Conservation (phyloP, 2,329 filamentous ascomycete genomes). For the Pseudonectria foliicola region DNA sequence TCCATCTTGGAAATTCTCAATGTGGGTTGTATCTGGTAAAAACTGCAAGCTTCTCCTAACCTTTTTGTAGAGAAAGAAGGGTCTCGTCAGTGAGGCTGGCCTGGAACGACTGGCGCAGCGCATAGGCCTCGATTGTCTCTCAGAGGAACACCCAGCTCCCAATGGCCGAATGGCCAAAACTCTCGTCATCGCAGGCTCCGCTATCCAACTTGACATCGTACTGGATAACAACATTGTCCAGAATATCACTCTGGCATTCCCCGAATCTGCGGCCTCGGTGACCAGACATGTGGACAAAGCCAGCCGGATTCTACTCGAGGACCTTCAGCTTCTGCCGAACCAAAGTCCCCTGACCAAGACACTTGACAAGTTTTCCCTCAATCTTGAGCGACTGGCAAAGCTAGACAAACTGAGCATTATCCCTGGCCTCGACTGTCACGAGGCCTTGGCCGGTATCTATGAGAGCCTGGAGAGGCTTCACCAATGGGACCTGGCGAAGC, state of each 20-base stretch:
- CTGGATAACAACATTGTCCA: constrained; percentile 56
- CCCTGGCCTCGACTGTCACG: constrained; percentile 66
- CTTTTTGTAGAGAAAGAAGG: constrained; percentile 38
- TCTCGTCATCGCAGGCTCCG: constrained; percentile 55
- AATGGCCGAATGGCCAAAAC: constrained; percentile 44
- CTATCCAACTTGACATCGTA: constrained; percentile 54
- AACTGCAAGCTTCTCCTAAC: constrained; percentile 2
- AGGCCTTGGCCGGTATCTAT: constrained; percentile 68
- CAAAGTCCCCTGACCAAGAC: constrained; percentile 63
- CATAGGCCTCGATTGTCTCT: constrained; percentile 58
- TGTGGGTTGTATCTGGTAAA: constrained; percentile 26
- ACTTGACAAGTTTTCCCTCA: constrained; percentile 62
- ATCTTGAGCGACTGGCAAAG: constrained; percentile 61
- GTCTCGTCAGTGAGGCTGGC: constrained; percentile 65
- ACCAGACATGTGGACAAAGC: constrained; percentile 55
- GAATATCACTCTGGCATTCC: constrained; percentile 56
- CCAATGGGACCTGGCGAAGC: constrained; percentile 57
- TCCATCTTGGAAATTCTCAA: constrained; percentile 42
- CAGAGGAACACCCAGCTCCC: constrained; percentile 45
- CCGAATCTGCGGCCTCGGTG: constrained; percentile 50
- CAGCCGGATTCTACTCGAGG: constrained; percentile 56
- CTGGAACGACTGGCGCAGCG: constrained; percentile 63
- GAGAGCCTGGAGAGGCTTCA: constrained; percentile 63
- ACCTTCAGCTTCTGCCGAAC: constrained; percentile 52
- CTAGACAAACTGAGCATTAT: constrained; percentile 66